A percentile compares a stretch with the other conserved stretches of the same genome.
Conservation (phyloP, 2,329 filamentous ascomycete genomes). For the Trichoderma atroviride region DNA sequence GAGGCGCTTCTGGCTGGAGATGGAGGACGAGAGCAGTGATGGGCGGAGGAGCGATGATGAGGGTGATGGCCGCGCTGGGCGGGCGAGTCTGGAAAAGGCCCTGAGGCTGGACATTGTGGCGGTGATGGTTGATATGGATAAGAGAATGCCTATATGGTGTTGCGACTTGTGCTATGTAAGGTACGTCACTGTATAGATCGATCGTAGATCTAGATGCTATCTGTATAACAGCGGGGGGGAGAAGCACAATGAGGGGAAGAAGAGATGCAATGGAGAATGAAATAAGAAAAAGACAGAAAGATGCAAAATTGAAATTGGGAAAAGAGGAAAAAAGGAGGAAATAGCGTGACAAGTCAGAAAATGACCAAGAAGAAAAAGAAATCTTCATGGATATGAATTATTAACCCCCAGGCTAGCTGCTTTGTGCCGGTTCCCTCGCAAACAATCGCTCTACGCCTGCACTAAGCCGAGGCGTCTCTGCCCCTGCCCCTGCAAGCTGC, state of each 20-base stretch:
- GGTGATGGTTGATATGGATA: background rate
- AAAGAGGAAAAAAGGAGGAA: background rate
- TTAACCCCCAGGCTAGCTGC: background rate
- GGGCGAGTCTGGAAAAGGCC: constrained; percentile 42
- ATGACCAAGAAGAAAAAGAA: background rate
- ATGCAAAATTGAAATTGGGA: background rate
- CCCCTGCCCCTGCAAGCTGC: no score
- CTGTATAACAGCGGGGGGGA: background rate
- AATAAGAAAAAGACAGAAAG: background rate
- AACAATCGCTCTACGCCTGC: background rate
- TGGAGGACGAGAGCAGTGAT: constrained; percentile 39
- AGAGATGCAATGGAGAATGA: background rate
- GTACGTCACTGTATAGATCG: background rate
- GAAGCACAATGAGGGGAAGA: background rate
- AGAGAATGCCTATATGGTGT: background rate
- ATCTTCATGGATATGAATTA: background rate
- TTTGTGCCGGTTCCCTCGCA: background rate
- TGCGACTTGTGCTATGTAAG: background rate
- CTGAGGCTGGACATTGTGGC: constrained; percentile 46
- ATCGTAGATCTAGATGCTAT: background rate
- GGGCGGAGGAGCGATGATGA: constrained; percentile 35
- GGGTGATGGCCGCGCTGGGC: constrained; percentile 41
- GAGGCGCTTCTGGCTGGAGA: constrained; percentile 42
- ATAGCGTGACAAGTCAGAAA: background rate
- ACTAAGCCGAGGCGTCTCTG: constrained; percentile 10